These are phyloP conservation scores for Globisporangium recalcitrans DNA, from an alignment of 352 stramenopile species.

Conservation along the genomic window DNA sequence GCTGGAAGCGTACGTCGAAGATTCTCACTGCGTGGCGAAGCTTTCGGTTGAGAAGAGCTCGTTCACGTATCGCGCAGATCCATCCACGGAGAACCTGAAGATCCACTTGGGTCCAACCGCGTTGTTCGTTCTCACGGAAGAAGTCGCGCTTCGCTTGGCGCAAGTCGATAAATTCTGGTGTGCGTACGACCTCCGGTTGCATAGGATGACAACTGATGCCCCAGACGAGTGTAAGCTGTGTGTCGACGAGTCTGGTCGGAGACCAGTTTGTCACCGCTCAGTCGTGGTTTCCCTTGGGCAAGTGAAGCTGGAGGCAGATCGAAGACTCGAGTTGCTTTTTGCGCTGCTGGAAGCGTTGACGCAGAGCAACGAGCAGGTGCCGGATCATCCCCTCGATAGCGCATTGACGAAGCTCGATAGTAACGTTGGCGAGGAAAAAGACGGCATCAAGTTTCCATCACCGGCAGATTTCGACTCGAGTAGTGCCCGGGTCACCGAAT, in stretches of 20 bases:
- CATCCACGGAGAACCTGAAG: conserved; percentile 57
- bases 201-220: conserved; percentile 36
- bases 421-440: conserved; percentile 23
- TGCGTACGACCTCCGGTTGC: conserved; percentile 64
- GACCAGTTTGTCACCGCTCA: conserved; percentile 54
- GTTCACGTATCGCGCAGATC: conserved; percentile 59
- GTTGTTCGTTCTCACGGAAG: conserved; percentile 79
- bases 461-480: conserved; percentile 21
- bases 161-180: conserved; percentile 81
- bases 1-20: conserved; percentile 82
- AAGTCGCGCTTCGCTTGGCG: conserved; percentile 80
- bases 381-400: conserved; percentile 26
- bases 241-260: conserved; percentile 52
- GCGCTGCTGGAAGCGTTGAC: conserved; percentile 73
- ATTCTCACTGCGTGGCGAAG: conserved; percentile 84
- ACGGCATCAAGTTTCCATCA: conserved; percentile 10
- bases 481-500: conserved; percentile 20
- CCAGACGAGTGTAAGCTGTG: conserved; percentile 51
- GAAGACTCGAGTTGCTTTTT: conserved; percentile 75
- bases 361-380: conserved; percentile 21
- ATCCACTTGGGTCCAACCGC: conserved; percentile 71
- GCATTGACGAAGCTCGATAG: conserved; percentile 25
- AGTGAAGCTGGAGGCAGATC: conserved; percentile 83
- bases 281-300: conserved; percentile 66
- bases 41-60: conserved; percentile 77